Conservation (phyloP, 202 grass and related monocot species). For the Saccharum hybrid region DNA sequence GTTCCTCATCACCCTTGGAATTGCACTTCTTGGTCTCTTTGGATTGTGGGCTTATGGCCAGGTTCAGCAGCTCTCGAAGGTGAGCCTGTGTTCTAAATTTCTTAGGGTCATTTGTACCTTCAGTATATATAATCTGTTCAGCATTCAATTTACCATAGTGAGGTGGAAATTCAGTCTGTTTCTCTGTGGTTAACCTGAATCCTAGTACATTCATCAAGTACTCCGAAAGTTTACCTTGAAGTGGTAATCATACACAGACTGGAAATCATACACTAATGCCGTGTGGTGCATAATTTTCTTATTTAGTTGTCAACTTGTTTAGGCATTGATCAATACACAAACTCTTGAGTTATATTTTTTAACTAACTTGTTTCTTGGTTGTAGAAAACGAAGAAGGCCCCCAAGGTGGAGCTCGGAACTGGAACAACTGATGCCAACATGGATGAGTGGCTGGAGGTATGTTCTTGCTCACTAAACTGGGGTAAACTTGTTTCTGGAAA, state of each 20-base stretch:
- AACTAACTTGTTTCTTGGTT: constrained; percentile 5
- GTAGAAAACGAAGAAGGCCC: constrained; percentile 89
- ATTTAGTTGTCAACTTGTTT: background rate
- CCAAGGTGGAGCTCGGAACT: constrained; percentile 95
- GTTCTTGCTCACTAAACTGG: background rate
- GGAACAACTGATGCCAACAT: constrained; percentile 77
- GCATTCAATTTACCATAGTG: background rate
- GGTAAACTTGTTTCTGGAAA: background rate
- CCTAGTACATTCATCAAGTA: background rate
- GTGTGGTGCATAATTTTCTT: background rate
- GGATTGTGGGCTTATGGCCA: constrained; percentile 95
- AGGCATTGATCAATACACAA: background rate
- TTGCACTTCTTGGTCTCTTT: constrained; percentile 70
- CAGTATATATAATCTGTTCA: background rate
- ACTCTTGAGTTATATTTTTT: background rate
- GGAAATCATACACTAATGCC: background rate
- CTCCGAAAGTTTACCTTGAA: background rate
- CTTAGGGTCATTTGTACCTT: background rate
- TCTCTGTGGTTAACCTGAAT: background rate
- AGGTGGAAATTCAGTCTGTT: background rate
- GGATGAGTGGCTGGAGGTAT: constrained; percentile 97
- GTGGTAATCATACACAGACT: background rate
- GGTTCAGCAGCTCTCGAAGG: constrained; percentile 94
- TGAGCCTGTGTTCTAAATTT: constrained; percentile 36
- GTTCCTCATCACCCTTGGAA: constrained; percentile 91